A percentile compares a stretch with the other conserved stretches of the same genome.
Conservation (phyloP, 2,329 filamentous ascomycete species). For the Aschersonia sp. region DNA sequence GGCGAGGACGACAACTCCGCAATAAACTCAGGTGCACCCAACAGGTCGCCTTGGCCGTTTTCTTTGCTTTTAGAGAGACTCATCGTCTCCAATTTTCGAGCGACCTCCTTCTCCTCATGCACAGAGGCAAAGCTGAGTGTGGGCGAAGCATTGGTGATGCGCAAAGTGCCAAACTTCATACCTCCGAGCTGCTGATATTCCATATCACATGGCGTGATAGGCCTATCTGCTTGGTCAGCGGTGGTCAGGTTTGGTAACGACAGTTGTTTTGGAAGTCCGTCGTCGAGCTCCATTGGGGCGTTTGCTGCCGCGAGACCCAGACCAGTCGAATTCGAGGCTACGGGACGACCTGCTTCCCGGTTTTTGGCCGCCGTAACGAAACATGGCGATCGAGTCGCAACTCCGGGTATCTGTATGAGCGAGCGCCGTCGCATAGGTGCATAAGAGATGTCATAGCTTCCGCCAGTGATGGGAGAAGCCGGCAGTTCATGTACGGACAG, state of each 20-base stretch:
- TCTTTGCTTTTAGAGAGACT: neutral
- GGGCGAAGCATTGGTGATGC: constrained; percentile 47
- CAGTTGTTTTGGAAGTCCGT: constrained; percentile 11
- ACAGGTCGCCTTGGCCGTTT: neutral
- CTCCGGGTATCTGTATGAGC: constrained; percentile 31
- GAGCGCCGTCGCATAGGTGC: constrained; percentile 33
- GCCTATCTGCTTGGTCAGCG: constrained; percentile 9
- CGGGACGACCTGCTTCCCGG: neutral
- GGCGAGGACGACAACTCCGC: neutral
- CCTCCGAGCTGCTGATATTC: constrained; percentile 46
- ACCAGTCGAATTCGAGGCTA: neutral
- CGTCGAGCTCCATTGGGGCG: neutral
- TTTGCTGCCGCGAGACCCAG: neutral
- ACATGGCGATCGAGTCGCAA: constrained; percentile 26
- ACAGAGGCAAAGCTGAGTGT: constrained; percentile 19
- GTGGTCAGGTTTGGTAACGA: constrained; percentile 16
- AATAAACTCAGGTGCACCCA: neutral
- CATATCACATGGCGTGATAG: constrained; percentile 29
- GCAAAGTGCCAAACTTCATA: constrained; percentile 46
- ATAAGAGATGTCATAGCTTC: constrained; percentile 15
- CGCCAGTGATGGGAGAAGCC: neutral
- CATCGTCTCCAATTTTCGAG: neutral
- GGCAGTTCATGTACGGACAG: neutral
- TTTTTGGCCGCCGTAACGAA: constrained; percentile 9
- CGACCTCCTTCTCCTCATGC: neutral